Evolutionary conservation across 2,329 filamentous ascomycete genomes (phyloP).

Genomic region (Exophiala bonariae): DNA sequence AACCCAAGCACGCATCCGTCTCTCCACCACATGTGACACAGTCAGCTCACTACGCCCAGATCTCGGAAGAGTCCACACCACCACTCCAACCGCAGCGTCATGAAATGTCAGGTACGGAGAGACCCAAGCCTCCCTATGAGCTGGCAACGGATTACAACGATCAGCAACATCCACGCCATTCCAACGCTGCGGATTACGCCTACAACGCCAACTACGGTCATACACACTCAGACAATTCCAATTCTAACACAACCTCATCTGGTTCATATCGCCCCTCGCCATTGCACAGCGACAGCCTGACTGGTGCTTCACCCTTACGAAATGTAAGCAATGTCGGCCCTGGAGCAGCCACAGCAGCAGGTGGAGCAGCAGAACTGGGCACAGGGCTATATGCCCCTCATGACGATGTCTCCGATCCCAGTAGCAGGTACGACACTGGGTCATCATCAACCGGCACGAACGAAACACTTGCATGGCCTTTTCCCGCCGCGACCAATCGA

Average conservation of each 20-base stretch:
- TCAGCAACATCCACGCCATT: constrained; percentile 18
- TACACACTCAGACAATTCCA: constrained; percentile 16
- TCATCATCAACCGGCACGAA: constrained; percentile 9
- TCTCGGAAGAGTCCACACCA: constrained; percentile 11
- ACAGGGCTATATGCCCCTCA: too few species aligned
- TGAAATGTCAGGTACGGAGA: constrained; percentile 24
- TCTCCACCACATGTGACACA: constrained; percentile 15
- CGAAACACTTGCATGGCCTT: constrained; percentile 19
- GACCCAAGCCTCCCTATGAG: constrained; percentile 24
- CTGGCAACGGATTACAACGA: constrained; percentile 24
- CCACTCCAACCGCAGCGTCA: constrained; percentile 16
- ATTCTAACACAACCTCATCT: constrained; percentile 12
- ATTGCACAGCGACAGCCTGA: constrained; percentile 5
- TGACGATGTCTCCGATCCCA: constrained; percentile 11
- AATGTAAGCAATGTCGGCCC: constrained; percentile 9
- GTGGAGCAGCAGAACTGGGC: too few species aligned
- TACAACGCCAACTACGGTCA: constrained; percentile 22
- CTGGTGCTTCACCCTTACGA: constrained; percentile 10
- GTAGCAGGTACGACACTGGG: constrained; percentile 3
- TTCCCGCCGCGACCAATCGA: constrained; percentile 14
- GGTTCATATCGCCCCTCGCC: constrained; percentile 10
- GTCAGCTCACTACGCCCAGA: constrained; percentile 1
- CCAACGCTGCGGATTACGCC: constrained; percentile 19
- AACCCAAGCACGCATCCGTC: constrained; percentile 3
- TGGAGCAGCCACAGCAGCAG: too few species aligned